These are phyloP conservation scores for Calonectria ilicicola DNA, from an alignment of 2,329 filamentous ascomycete species.

Conservation along the genomic window DNA sequence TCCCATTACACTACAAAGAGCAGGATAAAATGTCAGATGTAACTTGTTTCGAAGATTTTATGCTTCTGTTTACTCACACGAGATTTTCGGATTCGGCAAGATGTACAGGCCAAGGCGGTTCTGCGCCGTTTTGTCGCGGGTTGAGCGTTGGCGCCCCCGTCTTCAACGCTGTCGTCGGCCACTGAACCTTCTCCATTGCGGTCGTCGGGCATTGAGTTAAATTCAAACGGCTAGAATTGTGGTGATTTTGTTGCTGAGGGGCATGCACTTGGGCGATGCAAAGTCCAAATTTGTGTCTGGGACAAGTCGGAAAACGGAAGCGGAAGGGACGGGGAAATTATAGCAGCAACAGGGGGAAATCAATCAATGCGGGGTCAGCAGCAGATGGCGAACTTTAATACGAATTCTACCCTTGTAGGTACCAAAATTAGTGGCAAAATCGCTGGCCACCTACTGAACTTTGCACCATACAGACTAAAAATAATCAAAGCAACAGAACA, in stretches of 20 bases:
- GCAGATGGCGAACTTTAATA: not conserved
- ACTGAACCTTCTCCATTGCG: not conserved
- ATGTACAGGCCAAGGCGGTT: not conserved
- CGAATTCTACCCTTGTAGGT: not conserved
- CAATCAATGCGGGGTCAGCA: not conserved
- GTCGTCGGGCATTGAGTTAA: not conserved
- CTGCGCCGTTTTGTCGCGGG: not conserved
- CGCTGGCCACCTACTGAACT: not conserved
- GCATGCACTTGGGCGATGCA: not conserved
- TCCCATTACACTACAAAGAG: conserved; percentile 22
- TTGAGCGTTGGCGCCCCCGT: not conserved
- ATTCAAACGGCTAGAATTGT: too few species aligned
- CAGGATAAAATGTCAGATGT: not conserved
- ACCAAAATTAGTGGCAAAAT: not conserved
- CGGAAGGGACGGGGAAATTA: not conserved
- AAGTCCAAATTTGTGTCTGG: not conserved
- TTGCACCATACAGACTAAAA: not conserved
- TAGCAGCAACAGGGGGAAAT: not conserved
- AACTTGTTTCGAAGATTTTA: too few species aligned
- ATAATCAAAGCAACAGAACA: not conserved
- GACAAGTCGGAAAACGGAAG: not conserved
- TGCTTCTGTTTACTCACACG: not conserved
- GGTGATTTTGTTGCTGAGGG: not conserved
- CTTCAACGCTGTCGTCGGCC: not conserved
- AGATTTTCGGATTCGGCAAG: not conserved